Base-by-base conservation (phyloP, 805 yeast genomes). In the Clavispora phyllophila region DNA sequence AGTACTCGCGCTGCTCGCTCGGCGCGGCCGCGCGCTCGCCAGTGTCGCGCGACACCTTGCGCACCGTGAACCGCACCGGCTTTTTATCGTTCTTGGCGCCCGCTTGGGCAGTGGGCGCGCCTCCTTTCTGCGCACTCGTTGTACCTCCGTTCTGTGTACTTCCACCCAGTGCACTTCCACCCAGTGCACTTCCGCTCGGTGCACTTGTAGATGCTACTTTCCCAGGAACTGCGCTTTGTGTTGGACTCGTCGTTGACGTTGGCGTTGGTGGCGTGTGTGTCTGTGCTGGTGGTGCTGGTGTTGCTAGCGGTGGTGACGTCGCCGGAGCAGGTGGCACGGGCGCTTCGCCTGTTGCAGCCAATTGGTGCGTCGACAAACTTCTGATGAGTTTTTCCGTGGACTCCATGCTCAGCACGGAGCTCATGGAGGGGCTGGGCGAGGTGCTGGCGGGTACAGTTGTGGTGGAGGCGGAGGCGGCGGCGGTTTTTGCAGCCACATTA, bases 51-150 rank as follows among this genome's bases (percentile, higher is more conserved):
- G 53, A 50, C n/a, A 50, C 53, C 29, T 50, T 50, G 18, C 56
- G 43, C n/a, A 52, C 56, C 4, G 56, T 52, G 43, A 52, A 52
- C 15, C 50, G 50, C 28, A 52, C 39, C 12, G 56, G 56, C 29
- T 52, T 52, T 19, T 41, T 48, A 25, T 32, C 39, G 25, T 27
- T 33, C 15, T 33, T 45, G 17, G 51, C 33, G 15, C 23, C 23
- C 8, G 8, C 8, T 22, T 22, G 23, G n/a, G n/a, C n/a, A n/a
- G n/a, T n/a, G n/a, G 42, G 45, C 29, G 39, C 23, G n/a, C 22
- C 39, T n/a, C n/a, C n/a, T n/a, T n/a, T n/a, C n/a, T n/a, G n/a
- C n/a, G n/a, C n/a, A n/a, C n/a, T n/a, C n/a, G n/a, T n/a, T n/a
- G n/a, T n/a, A n/a, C n/a, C n/a, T n/a, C n/a, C n/a, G n/a, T n/a